phyloP scores from a whole-genome alignment of 805 yeast genomes.

The Sugiyamaella lignohabitans region DNA sequence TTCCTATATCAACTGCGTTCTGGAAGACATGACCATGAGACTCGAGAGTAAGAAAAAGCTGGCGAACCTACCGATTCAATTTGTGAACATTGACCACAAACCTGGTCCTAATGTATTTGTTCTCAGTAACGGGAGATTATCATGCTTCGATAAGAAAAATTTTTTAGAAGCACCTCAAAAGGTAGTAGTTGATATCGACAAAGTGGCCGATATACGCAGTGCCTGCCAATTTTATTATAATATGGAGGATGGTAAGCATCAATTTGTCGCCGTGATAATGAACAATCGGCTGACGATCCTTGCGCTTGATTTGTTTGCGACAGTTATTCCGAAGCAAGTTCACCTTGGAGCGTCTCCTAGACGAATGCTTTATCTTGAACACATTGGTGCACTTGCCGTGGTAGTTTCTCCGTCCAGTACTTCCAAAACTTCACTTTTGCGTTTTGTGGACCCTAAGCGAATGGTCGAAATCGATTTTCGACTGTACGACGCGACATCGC shows the following conservation, averaged over 20 bases:
- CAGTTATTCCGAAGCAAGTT: conserved; percentile 4
- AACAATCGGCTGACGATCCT: conserved; percentile 11
- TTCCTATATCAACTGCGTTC: not conserved
- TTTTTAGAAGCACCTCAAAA: conserved; percentile 4
- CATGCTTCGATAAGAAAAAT: not conserved
- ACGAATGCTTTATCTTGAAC: conserved; percentile 14
- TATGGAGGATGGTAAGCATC: not conserved
- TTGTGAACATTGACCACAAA: not conserved
- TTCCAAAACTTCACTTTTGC: not conserved
- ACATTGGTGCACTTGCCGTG: conserved; percentile 14
- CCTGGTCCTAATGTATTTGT: not conserved
- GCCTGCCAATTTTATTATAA: conserved; percentile 2
- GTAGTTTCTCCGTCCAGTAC: conserved; percentile 1
- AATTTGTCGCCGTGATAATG: conserved; percentile 8
- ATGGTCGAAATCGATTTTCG: not conserved
- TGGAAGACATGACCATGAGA: not conserved
- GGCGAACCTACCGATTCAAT: not conserved
- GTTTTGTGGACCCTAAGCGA: conserved; percentile 12
- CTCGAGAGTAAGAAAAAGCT: not conserved
- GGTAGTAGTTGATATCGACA: conserved; percentile 2
- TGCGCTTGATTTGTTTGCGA: conserved; percentile 5
- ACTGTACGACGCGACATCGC: not conserved
- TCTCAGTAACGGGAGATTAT: conserved; percentile 1
- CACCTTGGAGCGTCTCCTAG: conserved; percentile 13
- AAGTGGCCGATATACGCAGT: conserved; percentile 1